Conservation (phyloP, 116 monocot species). For the Phalaenopsis hybrid region DNA sequence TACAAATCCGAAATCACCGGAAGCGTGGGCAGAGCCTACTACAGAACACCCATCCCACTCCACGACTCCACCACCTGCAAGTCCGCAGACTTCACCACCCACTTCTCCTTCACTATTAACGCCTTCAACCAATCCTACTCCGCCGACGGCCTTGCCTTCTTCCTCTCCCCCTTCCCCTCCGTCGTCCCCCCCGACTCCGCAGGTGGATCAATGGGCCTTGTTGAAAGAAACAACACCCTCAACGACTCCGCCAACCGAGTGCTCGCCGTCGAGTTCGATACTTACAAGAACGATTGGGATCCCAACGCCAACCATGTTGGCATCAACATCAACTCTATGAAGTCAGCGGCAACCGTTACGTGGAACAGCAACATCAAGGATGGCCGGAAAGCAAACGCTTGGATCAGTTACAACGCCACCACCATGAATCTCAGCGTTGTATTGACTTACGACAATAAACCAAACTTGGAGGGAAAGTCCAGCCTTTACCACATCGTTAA, state of each 20-base stretch:
- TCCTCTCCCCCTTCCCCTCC: constrained; percentile 42
- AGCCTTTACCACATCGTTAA: constrained; percentile 14
- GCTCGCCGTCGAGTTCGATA: constrained; percentile 60
- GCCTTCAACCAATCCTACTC: not conserved
- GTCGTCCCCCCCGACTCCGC: constrained; percentile 23
- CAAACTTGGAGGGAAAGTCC: constrained; percentile 9
- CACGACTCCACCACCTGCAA: constrained; percentile 12
- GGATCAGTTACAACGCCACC: constrained; percentile 22
- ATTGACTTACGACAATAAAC: constrained; percentile 13
- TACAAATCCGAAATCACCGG: constrained; percentile 7
- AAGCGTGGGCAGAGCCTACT: constrained; percentile 37
- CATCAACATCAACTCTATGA: constrained; percentile 24
- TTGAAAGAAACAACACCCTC: not conserved
- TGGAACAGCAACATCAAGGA: not conserved
- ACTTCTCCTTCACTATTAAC: constrained; percentile 49
- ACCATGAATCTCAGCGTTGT: constrained; percentile 13
- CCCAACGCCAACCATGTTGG: constrained; percentile 25
- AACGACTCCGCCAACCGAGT: not conserved
- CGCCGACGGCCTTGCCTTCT: constrained; percentile 65
- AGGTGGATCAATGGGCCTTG: constrained; percentile 35
- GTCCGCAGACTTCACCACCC: constrained; percentile 42
- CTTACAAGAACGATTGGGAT: constrained; percentile 28
- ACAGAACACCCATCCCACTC: not conserved
- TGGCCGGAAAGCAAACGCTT: constrained; percentile 5
- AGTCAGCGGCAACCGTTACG: not conserved